These are phyloP conservation scores for Pseudozyma sp. DNA, from an alignment of 1,284 basidiomycete genomes.

Conservation along the genomic window DNA sequence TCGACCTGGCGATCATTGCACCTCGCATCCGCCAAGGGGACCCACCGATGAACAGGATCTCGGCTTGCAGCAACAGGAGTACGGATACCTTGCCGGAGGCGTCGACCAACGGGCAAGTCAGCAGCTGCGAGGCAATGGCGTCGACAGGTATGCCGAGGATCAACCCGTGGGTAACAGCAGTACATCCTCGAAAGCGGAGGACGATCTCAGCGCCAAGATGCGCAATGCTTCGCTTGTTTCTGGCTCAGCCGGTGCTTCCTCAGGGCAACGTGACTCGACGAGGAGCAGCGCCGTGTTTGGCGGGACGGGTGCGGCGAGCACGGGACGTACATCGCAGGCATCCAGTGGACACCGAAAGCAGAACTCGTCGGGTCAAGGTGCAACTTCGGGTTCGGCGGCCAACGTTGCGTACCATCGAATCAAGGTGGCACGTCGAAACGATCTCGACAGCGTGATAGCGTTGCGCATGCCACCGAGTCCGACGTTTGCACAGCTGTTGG, in stretches of 20 bases:
- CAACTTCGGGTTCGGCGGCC: constrained; percentile 43
- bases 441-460: constrained; percentile 89
- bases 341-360: constrained; percentile 47
- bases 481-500: constrained; percentile 83
- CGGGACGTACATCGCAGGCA: constrained; percentile 38
- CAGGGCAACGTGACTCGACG: constrained; percentile 32
- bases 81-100: constrained; percentile 37
- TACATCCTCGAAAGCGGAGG: constrained; percentile 27
- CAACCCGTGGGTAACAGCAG: constrained; percentile 41
- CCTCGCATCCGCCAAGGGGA: constrained; percentile 43
- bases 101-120: constrained; percentile 19
- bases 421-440: constrained; percentile 91
- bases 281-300: constrained; percentile 35
- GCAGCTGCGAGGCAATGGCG: constrained; percentile 30
- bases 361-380: constrained; percentile 35
- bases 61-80: constrained; percentile 41
- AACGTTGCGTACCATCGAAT: constrained; percentile 78
- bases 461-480: constrained; percentile 97
- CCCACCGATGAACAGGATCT: constrained; percentile 20
- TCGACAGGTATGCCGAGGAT: constrained; percentile 48
- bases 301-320: constrained; percentile 11
- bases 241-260: constrained; percentile 15
- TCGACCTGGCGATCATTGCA: constrained; percentile 81
- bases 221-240: constrained; percentile 34
- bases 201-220: constrained; percentile 36